Percentiles rank a stretch among this genome's conserved stretches.
Evolutionary conservation across 805 yeast species (phyloP).

Genomic region (Teunomyces tritomae): DNA sequence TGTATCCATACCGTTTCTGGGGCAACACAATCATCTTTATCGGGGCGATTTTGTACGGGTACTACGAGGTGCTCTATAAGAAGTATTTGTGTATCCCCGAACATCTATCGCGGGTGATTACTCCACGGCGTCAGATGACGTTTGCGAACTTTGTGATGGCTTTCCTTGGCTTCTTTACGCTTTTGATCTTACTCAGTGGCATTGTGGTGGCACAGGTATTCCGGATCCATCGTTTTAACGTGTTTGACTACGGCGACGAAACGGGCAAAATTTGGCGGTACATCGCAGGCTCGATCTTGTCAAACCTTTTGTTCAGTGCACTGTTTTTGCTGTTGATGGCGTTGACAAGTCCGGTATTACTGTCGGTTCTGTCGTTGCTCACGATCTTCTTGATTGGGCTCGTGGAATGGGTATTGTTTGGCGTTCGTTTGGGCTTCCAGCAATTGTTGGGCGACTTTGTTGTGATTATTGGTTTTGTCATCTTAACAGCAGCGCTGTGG

Average conservation of each 20-base stretch:
- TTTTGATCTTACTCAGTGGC: conserved; percentile 46
- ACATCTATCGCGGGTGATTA: conserved; percentile 40
- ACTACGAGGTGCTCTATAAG: conserved; percentile 82
- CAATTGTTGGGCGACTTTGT: conserved; percentile 70
- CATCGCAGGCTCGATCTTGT: conserved; percentile 51
- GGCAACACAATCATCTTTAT: conserved; percentile 70
- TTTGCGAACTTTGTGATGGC: conserved; percentile 79
- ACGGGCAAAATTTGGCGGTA: conserved; percentile 41
- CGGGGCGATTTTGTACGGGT: conserved; percentile 78
- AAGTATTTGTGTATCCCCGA: conserved; percentile 71
- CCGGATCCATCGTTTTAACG: conserved; percentile 56
- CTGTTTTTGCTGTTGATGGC: conserved; percentile 77
- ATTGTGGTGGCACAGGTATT: conserved; percentile 49
- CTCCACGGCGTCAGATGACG: conserved; percentile 66
- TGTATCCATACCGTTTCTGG: conserved; percentile 56
- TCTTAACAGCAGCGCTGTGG: conserved; percentile 68
- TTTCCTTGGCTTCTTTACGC: conserved; percentile 58
- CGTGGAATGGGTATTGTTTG: conserved; percentile 69
- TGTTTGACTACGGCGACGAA: conserved; percentile 46
- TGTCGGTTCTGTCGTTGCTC: conserved; percentile 64
- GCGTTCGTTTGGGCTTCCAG: conserved; percentile 48
- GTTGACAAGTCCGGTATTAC: conserved; percentile 79
- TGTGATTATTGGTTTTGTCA: conserved; percentile 65
- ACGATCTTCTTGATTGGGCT: conserved; percentile 80
- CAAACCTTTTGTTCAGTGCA: conserved; percentile 68